Conservation (phyloP, 2,329 filamentous ascomycete species). For the Venturia aucupariae region DNA sequence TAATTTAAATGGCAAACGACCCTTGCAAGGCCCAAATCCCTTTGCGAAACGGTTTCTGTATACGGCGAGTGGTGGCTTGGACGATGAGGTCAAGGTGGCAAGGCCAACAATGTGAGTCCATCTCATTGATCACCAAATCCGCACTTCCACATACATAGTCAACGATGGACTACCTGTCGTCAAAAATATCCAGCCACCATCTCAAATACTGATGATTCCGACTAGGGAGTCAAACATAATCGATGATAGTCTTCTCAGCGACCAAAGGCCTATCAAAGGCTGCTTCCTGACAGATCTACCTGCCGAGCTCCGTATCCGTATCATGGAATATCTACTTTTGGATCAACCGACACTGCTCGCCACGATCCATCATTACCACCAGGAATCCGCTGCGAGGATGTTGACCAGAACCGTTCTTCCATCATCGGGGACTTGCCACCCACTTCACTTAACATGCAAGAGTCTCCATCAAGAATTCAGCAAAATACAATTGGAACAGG, state of each 20-base stretch:
- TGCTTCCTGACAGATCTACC: background rate
- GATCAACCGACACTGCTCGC: background rate
- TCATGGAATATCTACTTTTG: background rate
- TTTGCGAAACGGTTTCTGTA: background rate
- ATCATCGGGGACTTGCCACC: background rate
- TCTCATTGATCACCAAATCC: background rate
- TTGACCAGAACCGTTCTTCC: background rate
- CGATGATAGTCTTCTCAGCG: background rate
- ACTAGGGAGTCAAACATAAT: background rate
- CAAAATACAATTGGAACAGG: background rate
- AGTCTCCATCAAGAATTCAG: background rate
- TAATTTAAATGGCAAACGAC: background rate
- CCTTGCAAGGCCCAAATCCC: background rate
- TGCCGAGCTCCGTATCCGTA: background rate
- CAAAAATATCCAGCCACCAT: background rate
- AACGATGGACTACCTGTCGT: background rate
- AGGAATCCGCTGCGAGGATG: background rate
- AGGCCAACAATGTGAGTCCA: background rate
- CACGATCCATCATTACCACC: background rate
- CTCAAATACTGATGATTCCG: background rate
- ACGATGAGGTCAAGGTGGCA: background rate
- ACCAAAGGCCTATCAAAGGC: background rate
- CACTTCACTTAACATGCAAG: background rate
- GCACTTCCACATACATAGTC: background rate
- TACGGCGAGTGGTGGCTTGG: background rate